Percentiles rank a stretch among this genome's conserved stretches.
Evolutionary conservation across 495 filamentous ascomycete genomes (phyloP).

Genomic region (Podospora tetraspora): DNA sequence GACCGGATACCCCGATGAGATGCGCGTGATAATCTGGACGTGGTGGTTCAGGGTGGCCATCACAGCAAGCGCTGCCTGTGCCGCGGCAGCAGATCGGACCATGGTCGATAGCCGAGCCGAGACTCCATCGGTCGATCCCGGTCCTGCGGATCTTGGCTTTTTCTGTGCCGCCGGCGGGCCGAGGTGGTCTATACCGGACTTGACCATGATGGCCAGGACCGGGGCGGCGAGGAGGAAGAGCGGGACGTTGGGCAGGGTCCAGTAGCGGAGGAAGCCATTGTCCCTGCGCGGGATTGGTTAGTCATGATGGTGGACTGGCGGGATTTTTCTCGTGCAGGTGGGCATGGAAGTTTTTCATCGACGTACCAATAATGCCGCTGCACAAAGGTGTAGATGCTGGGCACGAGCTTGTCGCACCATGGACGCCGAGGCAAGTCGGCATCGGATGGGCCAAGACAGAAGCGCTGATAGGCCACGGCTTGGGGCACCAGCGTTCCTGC

Average conservation of each 20-base stretch:
- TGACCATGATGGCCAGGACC: slow-evolving; percentile 63
- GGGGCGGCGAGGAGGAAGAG: slow-evolving; percentile 81
- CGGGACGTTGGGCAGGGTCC: slow-evolving; percentile 80
- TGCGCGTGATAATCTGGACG: slow-evolving; percentile 85
- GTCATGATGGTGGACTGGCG: neutral
- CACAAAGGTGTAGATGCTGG: slow-evolving; percentile 88
- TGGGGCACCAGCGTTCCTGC: slow-evolving; percentile 68
- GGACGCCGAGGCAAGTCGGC: slow-evolving; percentile 24
- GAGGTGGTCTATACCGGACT: slow-evolving; percentile 52
- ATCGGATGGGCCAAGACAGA: slow-evolving; percentile 46
- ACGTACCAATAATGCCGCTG: slow-evolving; percentile 84
- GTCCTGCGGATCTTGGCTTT: neutral
- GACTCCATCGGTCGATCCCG: slow-evolving; percentile 12
- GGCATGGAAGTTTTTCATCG: neutral
- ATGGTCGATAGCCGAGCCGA: slow-evolving; percentile 23
- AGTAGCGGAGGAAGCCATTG: slow-evolving; percentile 82
- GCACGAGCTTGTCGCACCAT: slow-evolving; percentile 68
- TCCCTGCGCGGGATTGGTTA: slow-evolving; percentile 51
- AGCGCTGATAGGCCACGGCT: slow-evolving; percentile 64
- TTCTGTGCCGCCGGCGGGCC: neutral
- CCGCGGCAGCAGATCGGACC: slow-evolving; percentile 57
- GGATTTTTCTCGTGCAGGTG: neutral
- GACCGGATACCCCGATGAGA: slow-evolving; percentile 81
- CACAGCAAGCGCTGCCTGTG: slow-evolving; percentile 65
- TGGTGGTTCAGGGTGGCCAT: slow-evolving; percentile 76